phyloP scores from a whole-genome alignment of 2,329 filamentous ascomycete species.

The Aspergillus awamori region DNA sequence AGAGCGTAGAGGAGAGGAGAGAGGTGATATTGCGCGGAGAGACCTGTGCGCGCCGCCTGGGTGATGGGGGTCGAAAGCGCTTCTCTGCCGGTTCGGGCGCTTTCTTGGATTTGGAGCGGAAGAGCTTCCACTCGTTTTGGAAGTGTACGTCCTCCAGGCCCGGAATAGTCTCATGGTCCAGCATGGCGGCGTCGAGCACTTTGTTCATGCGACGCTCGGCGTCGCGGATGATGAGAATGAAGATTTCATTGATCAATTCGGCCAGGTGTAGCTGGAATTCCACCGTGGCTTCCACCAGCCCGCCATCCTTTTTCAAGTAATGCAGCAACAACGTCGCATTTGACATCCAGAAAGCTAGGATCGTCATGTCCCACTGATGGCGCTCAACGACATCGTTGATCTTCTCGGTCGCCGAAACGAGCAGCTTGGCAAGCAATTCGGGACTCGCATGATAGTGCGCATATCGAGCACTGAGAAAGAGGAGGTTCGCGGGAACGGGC shows the following conservation, averaged over 20 bases:
- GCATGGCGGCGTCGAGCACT: conserved; percentile 87
- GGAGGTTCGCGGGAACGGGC: conserved; percentile 93
- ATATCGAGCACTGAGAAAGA: conserved; percentile 93
- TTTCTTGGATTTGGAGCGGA: conserved; percentile 89
- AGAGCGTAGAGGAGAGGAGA: conserved; percentile 89
- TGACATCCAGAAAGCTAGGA: conserved; percentile 97
- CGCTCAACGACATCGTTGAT: conserved; percentile 96
- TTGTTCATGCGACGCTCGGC: conserved; percentile 96
- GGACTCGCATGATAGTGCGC: conserved; percentile 93
- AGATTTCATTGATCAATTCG: conserved; percentile 96
- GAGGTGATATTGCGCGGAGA: conserved; percentile 95
- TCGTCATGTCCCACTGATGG: conserved; percentile 99
- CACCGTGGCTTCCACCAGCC: conserved; percentile 75
- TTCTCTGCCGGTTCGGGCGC: conserved; percentile 83
- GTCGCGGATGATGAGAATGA: conserved; percentile 94
- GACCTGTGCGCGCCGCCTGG: conserved; percentile 86
- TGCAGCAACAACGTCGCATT: conserved; percentile 94
- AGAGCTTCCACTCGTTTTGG: conserved; percentile 97
- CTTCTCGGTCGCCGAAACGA: conserved; percentile 87
- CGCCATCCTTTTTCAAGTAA: conserved; percentile 92
- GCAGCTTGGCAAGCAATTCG: conserved; percentile 77
- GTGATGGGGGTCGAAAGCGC: conserved; percentile 86
- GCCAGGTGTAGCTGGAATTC: conserved; percentile 92
- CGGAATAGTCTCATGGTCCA: conserved; percentile 97
- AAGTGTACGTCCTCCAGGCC: conserved; percentile 96